phyloP scores from a whole-genome alignment of 345 rosid genomes.

The Noccaea bulbosa region DNA sequence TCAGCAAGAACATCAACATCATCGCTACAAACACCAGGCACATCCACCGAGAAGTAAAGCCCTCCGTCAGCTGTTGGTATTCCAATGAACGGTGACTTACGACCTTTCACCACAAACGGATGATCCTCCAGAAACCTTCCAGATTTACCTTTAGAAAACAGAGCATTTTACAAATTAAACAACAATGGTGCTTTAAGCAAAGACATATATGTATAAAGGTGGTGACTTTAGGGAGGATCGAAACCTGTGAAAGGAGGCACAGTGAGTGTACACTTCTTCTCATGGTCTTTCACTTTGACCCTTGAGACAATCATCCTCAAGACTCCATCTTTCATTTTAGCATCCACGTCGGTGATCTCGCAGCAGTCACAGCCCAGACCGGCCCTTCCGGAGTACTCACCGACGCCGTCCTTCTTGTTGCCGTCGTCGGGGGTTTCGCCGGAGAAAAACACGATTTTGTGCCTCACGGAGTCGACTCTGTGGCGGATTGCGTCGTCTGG shows the following conservation, averaged over 20 bases:
- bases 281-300: constrained; percentile 25
- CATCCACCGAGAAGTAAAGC: background rate
- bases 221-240: no score
- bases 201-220: no score
- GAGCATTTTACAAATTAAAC: no score
- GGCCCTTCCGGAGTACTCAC: constrained; percentile 28
- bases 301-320: constrained; percentile 32
- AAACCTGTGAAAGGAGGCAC: constrained; percentile 27
- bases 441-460: constrained; percentile 32
- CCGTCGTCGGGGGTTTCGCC: constrained; percentile 6
- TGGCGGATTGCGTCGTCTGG: constrained; percentile 10
- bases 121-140: background rate
- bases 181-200: no score
- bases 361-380: constrained; percentile 39
- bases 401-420: background rate
- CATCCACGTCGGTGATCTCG: constrained; percentile 29
- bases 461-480: constrained; percentile 29
- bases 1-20: no score
- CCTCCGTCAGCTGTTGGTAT: background rate
- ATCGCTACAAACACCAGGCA: background rate
- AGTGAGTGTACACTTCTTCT: constrained; percentile 19
- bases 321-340: constrained; percentile 34
- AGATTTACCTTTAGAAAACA: background rate
- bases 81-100: background rate
- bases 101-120: constrained; percentile 3